Conservation (phyloP, 2,329 filamentous ascomycete genomes). For the Botrytis porri region DNA sequence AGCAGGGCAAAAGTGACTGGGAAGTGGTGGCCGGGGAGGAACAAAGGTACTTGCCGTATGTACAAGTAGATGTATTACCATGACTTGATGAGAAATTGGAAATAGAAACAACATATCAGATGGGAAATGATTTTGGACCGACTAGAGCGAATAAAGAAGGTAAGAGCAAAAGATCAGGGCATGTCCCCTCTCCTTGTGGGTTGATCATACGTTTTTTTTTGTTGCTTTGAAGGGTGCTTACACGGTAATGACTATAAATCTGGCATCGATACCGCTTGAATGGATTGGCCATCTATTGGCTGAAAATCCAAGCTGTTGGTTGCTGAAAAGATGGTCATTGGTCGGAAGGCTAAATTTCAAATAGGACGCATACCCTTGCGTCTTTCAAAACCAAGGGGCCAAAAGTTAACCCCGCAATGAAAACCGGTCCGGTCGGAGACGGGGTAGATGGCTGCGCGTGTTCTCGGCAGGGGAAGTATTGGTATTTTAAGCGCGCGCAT, state of each 20-base stretch:
- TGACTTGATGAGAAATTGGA: constrained; percentile 1
- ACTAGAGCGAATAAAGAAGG: neutral
- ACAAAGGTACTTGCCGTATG: constrained; percentile 8
- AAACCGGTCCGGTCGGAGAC: neutral
- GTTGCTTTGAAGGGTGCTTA: neutral
- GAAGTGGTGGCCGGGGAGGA: constrained; percentile 1
- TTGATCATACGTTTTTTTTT: constrained; percentile 1
- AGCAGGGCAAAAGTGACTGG: neutral
- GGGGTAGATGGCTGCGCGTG: constrained; percentile 3
- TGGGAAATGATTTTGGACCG: neutral
- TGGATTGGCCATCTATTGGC: constrained; percentile 16
- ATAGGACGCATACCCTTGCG: neutral
- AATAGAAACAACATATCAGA: neutral
- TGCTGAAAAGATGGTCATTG: neutral
- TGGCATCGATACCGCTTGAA: neutral
- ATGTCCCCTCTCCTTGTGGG: neutral
- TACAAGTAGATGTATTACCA: constrained; percentile 8
- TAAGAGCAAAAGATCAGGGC: neutral
- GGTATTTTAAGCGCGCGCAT: constrained; percentile 12
- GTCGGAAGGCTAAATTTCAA: neutral
- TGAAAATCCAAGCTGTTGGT: constrained; percentile 1
- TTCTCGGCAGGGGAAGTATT: neutral
- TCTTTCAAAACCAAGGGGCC: neutral
- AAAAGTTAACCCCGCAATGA: neutral
- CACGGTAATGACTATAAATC: neutral